These are phyloP conservation scores for Aspergillus kassunensis DNA, from an alignment of 495 filamentous ascomycete species.

Conservation along the genomic window DNA sequence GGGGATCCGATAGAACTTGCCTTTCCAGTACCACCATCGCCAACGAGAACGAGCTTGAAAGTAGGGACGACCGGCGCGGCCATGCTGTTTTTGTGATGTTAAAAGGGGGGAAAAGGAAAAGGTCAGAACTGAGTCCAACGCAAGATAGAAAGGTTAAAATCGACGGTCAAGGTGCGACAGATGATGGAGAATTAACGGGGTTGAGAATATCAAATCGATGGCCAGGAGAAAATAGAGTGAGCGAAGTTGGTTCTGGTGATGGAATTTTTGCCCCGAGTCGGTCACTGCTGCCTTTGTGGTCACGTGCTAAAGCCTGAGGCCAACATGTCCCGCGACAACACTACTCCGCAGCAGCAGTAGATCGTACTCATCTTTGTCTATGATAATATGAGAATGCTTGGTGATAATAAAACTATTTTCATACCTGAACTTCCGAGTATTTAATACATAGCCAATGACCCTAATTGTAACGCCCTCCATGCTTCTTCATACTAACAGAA, in stretches of 20 bases:
- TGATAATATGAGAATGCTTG: too few species aligned
- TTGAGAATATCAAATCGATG: slow-evolving; percentile 24
- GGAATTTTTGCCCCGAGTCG: slow-evolving; percentile 48
- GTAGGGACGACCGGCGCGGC: slow-evolving; percentile 56
- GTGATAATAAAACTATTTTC: background rate
- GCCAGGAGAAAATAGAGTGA: slow-evolving; percentile 25
- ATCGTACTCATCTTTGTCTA: too few species aligned
- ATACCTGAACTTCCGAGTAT: background rate
- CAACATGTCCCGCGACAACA: slow-evolving; percentile 17
- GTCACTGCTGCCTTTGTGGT: slow-evolving; percentile 22
- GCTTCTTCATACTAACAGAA: slow-evolving; percentile 5
- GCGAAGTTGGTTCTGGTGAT: slow-evolving; percentile 27
- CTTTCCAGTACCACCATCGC: slow-evolving; percentile 99
- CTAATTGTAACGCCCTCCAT: slow-evolving; percentile 1
- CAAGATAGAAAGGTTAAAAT: slow-evolving; percentile 6
- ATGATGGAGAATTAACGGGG: slow-evolving; percentile 19
- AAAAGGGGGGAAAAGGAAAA: slow-evolving; percentile 9
- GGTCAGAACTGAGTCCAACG: background rate
- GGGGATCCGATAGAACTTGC: slow-evolving; percentile 48
- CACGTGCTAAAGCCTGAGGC: slow-evolving; percentile 39
- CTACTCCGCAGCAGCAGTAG: too few species aligned
- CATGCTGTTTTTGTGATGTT: slow-evolving; percentile 51
- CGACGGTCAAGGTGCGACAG: slow-evolving; percentile 19
- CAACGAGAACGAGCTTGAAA: slow-evolving; percentile 99
- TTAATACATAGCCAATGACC: slow-evolving; percentile 1